These are phyloP conservation scores for Chondrus crispus DNA, from an alignment of 23 red algal genomes.

Conservation along the genomic window DNA sequence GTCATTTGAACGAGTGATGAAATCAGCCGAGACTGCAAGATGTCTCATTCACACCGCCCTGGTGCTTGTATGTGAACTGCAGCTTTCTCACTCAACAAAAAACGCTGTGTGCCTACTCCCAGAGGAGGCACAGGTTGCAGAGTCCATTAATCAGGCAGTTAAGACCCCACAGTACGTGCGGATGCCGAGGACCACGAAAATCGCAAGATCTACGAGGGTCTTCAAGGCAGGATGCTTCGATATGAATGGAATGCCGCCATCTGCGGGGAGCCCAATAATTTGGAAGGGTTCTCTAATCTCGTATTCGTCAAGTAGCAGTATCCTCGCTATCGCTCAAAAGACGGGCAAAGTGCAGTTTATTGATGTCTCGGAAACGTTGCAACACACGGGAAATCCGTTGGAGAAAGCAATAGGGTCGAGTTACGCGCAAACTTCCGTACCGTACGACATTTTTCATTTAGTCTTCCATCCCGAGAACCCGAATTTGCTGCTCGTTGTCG, in stretches of 20 bases:
- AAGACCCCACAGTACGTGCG: background rate
- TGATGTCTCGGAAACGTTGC: constrained; percentile 11
- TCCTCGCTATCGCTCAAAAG: constrained; percentile 16
- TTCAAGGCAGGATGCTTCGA: background rate
- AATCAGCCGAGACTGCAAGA: background rate
- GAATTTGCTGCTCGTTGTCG: constrained; percentile 34
- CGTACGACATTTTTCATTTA: constrained; percentile 4
- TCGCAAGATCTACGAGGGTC: background rate
- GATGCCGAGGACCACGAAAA: background rate
- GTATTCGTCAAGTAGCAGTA: background rate
- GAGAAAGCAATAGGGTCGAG: background rate
- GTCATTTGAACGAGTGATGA: background rate
- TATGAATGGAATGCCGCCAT: too few relatives aligned
- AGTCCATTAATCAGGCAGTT: background rate
- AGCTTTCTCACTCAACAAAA: background rate
- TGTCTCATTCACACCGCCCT: background rate
- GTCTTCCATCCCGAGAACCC: constrained; percentile 44
- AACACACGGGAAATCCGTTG: background rate
- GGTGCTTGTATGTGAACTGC: background rate
- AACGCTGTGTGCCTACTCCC: background rate
- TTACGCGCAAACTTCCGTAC: background rate
- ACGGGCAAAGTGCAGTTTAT: constrained; percentile 31
- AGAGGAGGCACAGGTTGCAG: background rate
- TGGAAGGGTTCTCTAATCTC: constrained; percentile 20
- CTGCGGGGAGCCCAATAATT: too few relatives aligned